These are phyloP conservation scores for Heterococcus sp. DNA, from an alignment of 108 stramenopile genomes.

Conservation along the genomic window DNA sequence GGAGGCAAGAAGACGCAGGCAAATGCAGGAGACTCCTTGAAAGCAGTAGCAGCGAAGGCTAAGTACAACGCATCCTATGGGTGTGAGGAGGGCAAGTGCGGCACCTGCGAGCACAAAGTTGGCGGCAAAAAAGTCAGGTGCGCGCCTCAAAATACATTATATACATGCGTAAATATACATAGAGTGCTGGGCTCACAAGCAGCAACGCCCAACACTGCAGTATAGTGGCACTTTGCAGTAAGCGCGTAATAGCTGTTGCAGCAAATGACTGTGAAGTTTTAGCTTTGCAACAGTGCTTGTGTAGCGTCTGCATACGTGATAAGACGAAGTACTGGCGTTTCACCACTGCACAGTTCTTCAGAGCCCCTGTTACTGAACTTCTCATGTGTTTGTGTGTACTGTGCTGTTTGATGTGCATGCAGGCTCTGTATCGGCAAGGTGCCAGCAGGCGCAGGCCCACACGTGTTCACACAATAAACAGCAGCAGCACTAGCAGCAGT, in stretches of 20 bases:
- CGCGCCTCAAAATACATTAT: no score
- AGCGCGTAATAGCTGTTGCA: background rate
- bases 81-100: constrained; percentile 57
- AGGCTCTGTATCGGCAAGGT: constrained; percentile 46
- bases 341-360: no score
- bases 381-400: background rate
- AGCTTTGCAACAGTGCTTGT: background rate
- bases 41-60: constrained; percentile 44
- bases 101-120: constrained; percentile 53
- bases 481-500: background rate
- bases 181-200: background rate
- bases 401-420: background rate
- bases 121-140: constrained; percentile 6
- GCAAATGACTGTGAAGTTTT: background rate
- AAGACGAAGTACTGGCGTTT: background rate
- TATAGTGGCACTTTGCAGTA: background rate
- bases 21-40: constrained; percentile 38
- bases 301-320: no score
- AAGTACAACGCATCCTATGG: constrained; percentile 47
- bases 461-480: background rate
- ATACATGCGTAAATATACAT: background rate
- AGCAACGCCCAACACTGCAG: background rate
- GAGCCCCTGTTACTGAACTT: background rate
- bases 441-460: constrained; percentile 25
- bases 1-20: constrained; percentile 50